Evolutionary conservation across 352 stramenopile genomes (phyloP), one percentile per base, ranked within the genome.

Genomic region (Pythium periplocum): DNA sequence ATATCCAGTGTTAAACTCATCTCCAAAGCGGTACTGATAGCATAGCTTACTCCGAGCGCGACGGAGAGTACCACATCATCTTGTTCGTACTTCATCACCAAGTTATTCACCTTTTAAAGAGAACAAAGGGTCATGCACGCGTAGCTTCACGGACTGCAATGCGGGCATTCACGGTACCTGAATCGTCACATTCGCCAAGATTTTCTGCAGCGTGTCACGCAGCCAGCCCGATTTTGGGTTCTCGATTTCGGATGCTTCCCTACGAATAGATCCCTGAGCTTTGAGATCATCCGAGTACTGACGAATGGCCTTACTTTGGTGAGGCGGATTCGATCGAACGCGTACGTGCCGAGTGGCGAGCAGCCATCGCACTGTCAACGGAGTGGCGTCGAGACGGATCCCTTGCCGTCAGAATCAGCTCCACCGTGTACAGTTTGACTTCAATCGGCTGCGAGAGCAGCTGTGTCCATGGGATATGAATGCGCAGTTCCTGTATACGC

Each of bases 401-500:
- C 7, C 75, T 75, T 40, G 78, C 78, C 4, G 80, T 90, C 3
- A 95, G 58, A 53, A 95, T 95, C 34, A 95, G 67, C 49, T 95
- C 84, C n/a, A 93, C 78, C 33, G 84, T 95, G 65, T 92, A 95
- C 45, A 95, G 67, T 51, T 95, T 95, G 47, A 95, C 75, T 52
- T 93, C 84, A 42, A 93, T 95, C 10, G 84, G 75, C 57, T 95
- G 84, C 3, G 82, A 93, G 17, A 95, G 62, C 55, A 95, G 43
- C 39, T 93, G 82, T n/a, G 82, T 93, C 84, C 84, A 95, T 37
- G 84, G 84, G 59, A 95, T 95, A 59, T 92, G 84, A 55, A 95
- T 93, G 35, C 83, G 82, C 48, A 95, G 73, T 49, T 95, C 84
- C 78, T 88, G 45, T 34, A 57, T 12, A 45, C 12, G 4, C 32